These are phyloP conservation scores for Yarrowia sp. DNA, from an alignment of 805 yeast genomes.

Conservation along the genomic window DNA sequence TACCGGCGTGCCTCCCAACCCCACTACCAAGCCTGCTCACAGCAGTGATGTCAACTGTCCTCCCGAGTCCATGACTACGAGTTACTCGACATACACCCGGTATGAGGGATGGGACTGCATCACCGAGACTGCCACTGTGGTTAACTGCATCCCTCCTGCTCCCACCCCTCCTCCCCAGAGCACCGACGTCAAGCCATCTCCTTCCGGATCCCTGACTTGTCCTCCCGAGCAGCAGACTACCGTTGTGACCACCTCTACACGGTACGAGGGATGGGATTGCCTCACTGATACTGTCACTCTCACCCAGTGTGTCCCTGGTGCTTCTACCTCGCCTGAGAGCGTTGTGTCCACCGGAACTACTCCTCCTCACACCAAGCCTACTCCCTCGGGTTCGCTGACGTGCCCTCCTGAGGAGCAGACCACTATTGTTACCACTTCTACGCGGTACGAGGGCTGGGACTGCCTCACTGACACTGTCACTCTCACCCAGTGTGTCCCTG, in stretches of 20 bases:
- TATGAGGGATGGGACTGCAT: not conserved
- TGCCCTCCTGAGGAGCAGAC: conserved; percentile 6
- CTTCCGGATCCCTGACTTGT: not conserved
- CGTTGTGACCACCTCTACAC: not conserved
- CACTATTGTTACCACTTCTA: not conserved
- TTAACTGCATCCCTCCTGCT: not conserved
- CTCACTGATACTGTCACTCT: not conserved
- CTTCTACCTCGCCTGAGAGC: not conserved
- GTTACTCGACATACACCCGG: not conserved
- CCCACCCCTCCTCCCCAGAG: conserved; percentile 1
- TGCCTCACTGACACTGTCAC: conserved; percentile 1
- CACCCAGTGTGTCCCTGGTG: not conserved
- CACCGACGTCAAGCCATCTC: not conserved
- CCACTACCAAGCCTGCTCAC: not conserved
- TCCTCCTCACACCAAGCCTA: not conserved
- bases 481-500: not conserved
- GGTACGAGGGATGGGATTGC: not conserved
- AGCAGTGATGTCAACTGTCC: no score
- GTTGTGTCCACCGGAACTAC: not conserved
- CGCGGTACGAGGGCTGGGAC: not conserved
- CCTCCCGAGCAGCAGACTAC: not conserved
- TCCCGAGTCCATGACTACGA: no score
- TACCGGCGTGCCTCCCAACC: not conserved
- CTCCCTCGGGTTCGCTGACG: not conserved
- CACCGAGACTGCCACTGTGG: not conserved